Evolutionary conservation across 306 rosid species (phyloP).

Genomic region (Sicyos baderoa): DNA sequence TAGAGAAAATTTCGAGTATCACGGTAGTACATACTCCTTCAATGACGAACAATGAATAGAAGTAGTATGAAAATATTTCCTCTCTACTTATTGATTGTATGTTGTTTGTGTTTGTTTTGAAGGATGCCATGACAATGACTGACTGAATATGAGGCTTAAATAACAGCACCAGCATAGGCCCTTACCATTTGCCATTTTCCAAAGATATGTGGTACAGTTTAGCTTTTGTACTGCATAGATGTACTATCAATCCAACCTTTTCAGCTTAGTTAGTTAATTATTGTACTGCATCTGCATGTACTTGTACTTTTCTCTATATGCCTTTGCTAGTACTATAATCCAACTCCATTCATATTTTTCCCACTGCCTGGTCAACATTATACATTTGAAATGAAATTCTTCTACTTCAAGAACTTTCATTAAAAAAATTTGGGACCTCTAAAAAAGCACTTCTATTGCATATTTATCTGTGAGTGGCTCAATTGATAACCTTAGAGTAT

Average conservation of each 20-base stretch:
- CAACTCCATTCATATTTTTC: background rate
- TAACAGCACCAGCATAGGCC: background rate
- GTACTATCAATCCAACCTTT: background rate
- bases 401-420: too few species aligned
- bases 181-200: too few species aligned
- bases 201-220: background rate
- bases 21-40: too few species aligned
- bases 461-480: too few species aligned
- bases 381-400: too few species aligned
- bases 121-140: background rate
- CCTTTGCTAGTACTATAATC: background rate
- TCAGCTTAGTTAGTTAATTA: background rate
- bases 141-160: background rate
- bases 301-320: background rate
- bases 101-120: slow-evolving; percentile 3
- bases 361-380: background rate
- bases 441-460: too few species aligned
- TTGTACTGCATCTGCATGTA: slow-evolving; percentile 1
- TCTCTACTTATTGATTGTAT: background rate
- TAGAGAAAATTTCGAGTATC: too few species aligned
- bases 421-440: too few species aligned
- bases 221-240: too few species aligned
- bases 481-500: too few species aligned
- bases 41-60: too few species aligned
- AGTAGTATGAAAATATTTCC: too few species aligned